Evolutionary conservation across 805 yeast genomes (phyloP).

Genomic region (Sungouiozyma intestinalis): DNA sequence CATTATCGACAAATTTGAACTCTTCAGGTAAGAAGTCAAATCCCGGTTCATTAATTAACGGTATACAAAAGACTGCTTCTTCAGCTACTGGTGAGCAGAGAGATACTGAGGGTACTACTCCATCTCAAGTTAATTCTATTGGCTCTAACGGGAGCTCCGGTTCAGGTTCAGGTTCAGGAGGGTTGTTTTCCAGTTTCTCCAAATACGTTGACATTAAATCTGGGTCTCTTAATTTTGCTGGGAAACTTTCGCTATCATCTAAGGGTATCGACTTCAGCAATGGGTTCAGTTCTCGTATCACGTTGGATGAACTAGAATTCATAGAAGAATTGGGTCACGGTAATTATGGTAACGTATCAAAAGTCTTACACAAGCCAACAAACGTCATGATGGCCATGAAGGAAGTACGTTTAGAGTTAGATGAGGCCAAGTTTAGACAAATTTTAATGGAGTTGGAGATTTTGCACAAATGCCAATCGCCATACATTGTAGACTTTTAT

Average conservation of each 20-base stretch:
- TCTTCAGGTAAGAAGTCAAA: constrained; percentile 19
- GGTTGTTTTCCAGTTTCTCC: constrained; percentile 73
- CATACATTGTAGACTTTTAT: constrained; percentile 88
- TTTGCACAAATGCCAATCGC: constrained; percentile 81
- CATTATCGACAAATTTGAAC: constrained; percentile 3
- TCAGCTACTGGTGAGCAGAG: constrained; percentile 20
- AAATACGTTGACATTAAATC: constrained; percentile 86
- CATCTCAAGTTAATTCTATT: constrained; percentile 9
- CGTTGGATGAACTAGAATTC: constrained; percentile 72
- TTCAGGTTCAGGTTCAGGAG: constrained; percentile 29
- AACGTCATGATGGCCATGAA: constrained; percentile 94
- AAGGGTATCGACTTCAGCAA: constrained; percentile 84
- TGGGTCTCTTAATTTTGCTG: constrained; percentile 85
- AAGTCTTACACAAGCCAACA: constrained; percentile 88
- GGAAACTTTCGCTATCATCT: constrained; percentile 85
- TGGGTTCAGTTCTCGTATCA: constrained; percentile 79
- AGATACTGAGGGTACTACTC: constrained; percentile 24
- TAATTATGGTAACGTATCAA: constrained; percentile 90
- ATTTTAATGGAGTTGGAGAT: constrained; percentile 94
- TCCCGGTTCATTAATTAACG: constrained; percentile 24
- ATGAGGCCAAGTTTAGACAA: constrained; percentile 87
- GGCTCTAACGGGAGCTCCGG: constrained; percentile 12
- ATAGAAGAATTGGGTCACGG: constrained; percentile 90
- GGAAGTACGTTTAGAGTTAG: constrained; percentile 86
- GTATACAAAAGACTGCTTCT: constrained; percentile 26